Evolutionary conservation across 148 eudicot genomes (phyloP), one percentile per base, ranked within the genome.

Genomic region (Persicaria maculosa): DNA sequence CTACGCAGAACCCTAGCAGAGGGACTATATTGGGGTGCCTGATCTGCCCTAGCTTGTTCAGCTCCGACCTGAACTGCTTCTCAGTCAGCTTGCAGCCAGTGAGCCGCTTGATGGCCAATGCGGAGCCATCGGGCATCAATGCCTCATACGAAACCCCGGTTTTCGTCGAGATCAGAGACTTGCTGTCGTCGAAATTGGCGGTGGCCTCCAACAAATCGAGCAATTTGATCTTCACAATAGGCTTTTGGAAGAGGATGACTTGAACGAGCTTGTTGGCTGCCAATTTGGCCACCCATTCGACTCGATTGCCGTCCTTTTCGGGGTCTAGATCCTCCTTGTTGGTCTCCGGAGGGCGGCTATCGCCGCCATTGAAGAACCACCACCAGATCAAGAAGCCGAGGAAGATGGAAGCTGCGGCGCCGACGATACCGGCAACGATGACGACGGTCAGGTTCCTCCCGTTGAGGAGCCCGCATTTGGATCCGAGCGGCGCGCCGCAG

Each of bases 1-100:
- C 91, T 19, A 86, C 59, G 79, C 97, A 94, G 79, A 81, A 93
- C 59, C 98, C 98, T 78, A 93, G 79, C 62, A 93, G 79, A 1
- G 98, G 98, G 16, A 88, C 87, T 82, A 93, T 81, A 84, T 93
- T 93, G 4, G 97, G 98, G 71, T 93, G 98, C 83, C 97, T 83
- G 20, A 89, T 77, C 76, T 85, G 83, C 73, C 98, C 93, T 22
- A 93, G 79, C 53, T 88, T 81, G 68, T 77, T 85, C 83, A 93
- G 81, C 81, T 93, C 98, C 19, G 72, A 48, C 72, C 82, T 74
- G 80, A 93, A 91, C 75, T 88, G 93, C 83, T 90, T 89, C 79
- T 93, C 97, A 73, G 82, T 80, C 78, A 88, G 68, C 61, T 84
- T 85, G 74, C 92, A 88, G 71, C 82, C 68, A 25, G 77, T 82